phyloP scores from a whole-genome alignment of 257 asterid species.

The Nicotiana sylvestris region DNA sequence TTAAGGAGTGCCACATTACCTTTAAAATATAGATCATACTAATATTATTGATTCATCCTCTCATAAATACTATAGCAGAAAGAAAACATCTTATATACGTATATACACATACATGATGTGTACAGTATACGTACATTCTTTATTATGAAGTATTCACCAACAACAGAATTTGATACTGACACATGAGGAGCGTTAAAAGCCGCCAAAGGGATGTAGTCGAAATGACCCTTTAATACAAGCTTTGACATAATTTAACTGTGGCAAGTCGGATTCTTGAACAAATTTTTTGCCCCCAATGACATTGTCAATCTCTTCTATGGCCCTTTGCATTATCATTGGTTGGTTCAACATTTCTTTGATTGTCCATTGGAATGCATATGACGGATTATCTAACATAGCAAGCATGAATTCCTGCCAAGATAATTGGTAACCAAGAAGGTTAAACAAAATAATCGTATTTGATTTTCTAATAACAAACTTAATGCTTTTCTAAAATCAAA shows the following conservation, averaged over 20 bases:
- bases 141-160: constrained; percentile 21
- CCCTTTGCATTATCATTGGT: constrained; percentile 17
- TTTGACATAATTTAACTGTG: constrained; percentile 23
- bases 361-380: constrained; percentile 10
- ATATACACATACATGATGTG: neutral
- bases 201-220: constrained; percentile 25
- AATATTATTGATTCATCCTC: too few relatives aligned
- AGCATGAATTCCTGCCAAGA: constrained; percentile 23
- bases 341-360: constrained; percentile 15
- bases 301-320: constrained; percentile 18
- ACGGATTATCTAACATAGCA: constrained; percentile 26
- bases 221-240: constrained; percentile 31
- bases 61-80: too few relatives aligned
- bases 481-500: too few relatives aligned
- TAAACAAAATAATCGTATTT: neutral
- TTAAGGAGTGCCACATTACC: too few relatives aligned
- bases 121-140: neutral
- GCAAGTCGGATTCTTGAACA: constrained; percentile 29
- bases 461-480: too few relatives aligned
- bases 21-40: too few relatives aligned
- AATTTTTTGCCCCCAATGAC: constrained; percentile 20
- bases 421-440: neutral
- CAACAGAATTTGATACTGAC: constrained; percentile 14
- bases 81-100: too few relatives aligned
- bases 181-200: constrained; percentile 30